Evolutionary conservation across 2,329 filamentous ascomycete species (phyloP), one percentile per base, ranked within the genome.

Genomic region (Dothistroma pini): DNA sequence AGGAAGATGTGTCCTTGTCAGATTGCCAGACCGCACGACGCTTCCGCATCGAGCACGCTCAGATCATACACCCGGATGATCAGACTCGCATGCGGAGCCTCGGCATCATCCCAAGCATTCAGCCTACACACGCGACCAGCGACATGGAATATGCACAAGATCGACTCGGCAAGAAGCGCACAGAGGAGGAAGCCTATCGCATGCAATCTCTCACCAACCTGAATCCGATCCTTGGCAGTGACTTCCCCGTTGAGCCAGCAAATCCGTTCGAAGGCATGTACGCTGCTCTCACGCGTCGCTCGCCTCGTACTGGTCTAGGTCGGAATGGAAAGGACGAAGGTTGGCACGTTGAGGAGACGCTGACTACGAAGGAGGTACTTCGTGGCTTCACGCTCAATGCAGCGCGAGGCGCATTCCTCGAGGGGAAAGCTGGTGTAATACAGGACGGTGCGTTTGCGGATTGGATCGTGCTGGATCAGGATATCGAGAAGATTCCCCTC

Each of bases 201-300:
- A 53, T 53, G 51, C 51, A 53, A 11, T 53, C 51, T 31, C 31
- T 53, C 51, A 35, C 35, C 51, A n/a, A 32, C 14, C 31, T 53
- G 4, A 8, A 35, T 0, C 25, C 25, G 6, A 53, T 53, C 19
- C 51, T 53, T 16, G 51, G 51, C 16, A 53, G 51, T n/a, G 51
- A 53, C 29, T 53, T 35, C 19, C 51, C 51, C 6, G 51, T 53
- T 11, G 51, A 53, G 51, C 51, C 51, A 21, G 25, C 51, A 12
- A 53, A 53, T 29, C 51, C 51, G 19, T 53, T 53, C 29, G 51
- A 53, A 35, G 51, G 51, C 12, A 53, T 53, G n/a, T 53, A 32
- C 19, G 51, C 51, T n/a, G 51, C 51, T 21, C 29, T 53, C 22
- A 53, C 29, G 16, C 51, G 51, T 11, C 51, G 51, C 31, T 53